Conservation (phyloP, 495 filamentous ascomycete genomes). For the Penicillium robsamsonii region DNA sequence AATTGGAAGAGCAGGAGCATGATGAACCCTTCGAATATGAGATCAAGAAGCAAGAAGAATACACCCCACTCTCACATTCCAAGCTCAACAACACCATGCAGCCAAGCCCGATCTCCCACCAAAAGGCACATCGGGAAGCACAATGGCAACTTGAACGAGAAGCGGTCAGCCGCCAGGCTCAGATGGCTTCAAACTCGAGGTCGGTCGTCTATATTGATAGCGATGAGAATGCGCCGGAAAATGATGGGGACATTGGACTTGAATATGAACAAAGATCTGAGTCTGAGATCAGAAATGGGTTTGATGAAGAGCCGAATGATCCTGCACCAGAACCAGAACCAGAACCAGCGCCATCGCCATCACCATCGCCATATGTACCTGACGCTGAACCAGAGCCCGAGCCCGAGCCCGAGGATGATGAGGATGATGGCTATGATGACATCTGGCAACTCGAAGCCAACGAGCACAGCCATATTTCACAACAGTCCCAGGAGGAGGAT, state of each 20-base stretch:
- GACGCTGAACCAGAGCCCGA: constrained; percentile 11
- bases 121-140: constrained; percentile 30
- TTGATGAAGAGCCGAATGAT: constrained; percentile 7
- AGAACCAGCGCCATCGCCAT: neutral
- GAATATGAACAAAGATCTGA: constrained; percentile 14
- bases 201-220: constrained; percentile 53
- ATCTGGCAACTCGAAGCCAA: constrained; percentile 49
- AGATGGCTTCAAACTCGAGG: constrained; percentile 42
- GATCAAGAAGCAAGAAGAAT: neutral
- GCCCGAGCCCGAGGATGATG: constrained; percentile 14
- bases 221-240: constrained; percentile 31
- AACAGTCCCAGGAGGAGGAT: constrained; percentile 21
- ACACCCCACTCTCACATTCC: constrained; percentile 6
- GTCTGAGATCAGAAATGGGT: constrained; percentile 16
- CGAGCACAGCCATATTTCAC: constrained; percentile 32
- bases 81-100: neutral
- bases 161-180: constrained; percentile 49
- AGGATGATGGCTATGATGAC: constrained; percentile 40
- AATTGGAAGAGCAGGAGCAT: constrained; percentile 1
- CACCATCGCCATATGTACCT: neutral
- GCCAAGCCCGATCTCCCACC: neutral
- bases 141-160: constrained; percentile 53
- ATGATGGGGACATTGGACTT: neutral
- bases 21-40: neutral
- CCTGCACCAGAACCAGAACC: neutral